A percentile compares a stretch with the other conserved stretches of the same genome.
phyloP scores from a whole-genome alignment of 148 eudicot species.

The Pouteria glomerata region DNA sequence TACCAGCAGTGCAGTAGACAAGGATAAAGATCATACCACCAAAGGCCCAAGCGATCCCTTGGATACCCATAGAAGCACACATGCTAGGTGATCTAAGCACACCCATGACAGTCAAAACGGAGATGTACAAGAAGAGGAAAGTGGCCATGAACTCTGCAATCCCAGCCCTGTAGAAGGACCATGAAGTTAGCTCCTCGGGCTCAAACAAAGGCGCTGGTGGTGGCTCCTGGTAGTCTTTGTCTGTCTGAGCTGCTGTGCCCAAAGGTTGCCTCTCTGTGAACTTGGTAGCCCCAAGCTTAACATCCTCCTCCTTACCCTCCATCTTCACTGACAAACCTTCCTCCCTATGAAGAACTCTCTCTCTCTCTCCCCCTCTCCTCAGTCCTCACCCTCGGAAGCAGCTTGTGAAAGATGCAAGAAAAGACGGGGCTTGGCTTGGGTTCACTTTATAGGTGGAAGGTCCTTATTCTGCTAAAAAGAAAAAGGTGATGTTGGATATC shows the following conservation, averaged over 20 bases:
- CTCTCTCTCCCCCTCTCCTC: background rate
- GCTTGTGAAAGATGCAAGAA: background rate
- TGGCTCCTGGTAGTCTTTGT: conserved; percentile 50
- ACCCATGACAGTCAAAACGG: conserved; percentile 50
- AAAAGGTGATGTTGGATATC: too few relatives aligned
- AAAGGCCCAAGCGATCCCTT: conserved; percentile 57
- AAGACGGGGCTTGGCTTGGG: background rate
- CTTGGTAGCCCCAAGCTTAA: conserved; percentile 47
- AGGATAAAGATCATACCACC: conserved; percentile 59
- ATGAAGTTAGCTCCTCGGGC: conserved; percentile 37
- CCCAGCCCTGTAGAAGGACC: too few relatives aligned
- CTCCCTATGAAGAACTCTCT: too few relatives aligned
- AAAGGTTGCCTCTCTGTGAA: conserved; percentile 41
- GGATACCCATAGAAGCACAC: conserved; percentile 45
- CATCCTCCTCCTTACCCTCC: conserved; percentile 55
- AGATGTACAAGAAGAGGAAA: too few relatives aligned
- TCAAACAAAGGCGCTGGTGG: conserved; percentile 47
- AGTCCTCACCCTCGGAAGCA: background rate
- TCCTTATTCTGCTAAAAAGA: background rate
- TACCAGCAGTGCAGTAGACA: conserved; percentile 61
- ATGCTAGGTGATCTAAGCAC: conserved; percentile 20
- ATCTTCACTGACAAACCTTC: conserved; percentile 13
- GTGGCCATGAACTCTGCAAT: too few relatives aligned
- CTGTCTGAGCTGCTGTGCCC: conserved; percentile 41
- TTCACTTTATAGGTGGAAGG: background rate